These are phyloP conservation scores for Decorospora gaudefroyi DNA, from an alignment of 2,329 filamentous ascomycete species.

Conservation along the genomic window DNA sequence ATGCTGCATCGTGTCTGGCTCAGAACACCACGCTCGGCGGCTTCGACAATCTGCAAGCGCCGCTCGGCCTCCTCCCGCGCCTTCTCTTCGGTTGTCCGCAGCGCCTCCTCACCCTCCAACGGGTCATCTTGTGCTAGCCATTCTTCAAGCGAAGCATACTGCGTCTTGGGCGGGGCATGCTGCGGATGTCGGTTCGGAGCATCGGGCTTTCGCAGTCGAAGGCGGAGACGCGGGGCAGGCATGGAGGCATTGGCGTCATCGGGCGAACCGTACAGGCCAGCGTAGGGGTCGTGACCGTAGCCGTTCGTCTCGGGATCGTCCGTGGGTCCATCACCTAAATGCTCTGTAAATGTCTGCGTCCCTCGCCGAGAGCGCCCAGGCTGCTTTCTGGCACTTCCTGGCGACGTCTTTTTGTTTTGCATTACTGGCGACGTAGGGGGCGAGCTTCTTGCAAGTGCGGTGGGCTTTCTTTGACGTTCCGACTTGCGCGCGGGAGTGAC, in stretches of 20 bases:
- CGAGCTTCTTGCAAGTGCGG: constrained; percentile 21
- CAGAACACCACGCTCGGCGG: constrained; percentile 75
- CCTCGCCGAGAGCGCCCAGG: constrained; percentile 30
- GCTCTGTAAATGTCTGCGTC: constrained; percentile 25
- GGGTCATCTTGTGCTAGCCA: constrained; percentile 63
- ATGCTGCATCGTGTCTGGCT: constrained; percentile 71
- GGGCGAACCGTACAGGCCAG: constrained; percentile 26
- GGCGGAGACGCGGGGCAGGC: constrained; percentile 47
- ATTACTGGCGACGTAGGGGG: constrained; percentile 26
- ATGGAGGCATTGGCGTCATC: constrained; percentile 27
- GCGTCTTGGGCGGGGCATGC: constrained; percentile 53
- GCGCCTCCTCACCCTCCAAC: constrained; percentile 50
- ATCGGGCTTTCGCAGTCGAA: constrained; percentile 58
- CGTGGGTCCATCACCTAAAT: constrained; percentile 14
- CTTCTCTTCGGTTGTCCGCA: constrained; percentile 40
- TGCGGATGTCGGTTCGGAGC: constrained; percentile 58
- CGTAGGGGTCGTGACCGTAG: constrained; percentile 25
- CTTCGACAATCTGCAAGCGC: constrained; percentile 72
- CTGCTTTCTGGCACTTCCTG: constrained; percentile 28
- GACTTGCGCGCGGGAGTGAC: constrained; percentile 41
- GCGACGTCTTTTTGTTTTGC: constrained; percentile 22
- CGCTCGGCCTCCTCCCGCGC: constrained; percentile 66
- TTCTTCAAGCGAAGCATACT: constrained; percentile 62
- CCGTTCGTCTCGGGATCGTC: constrained; percentile 20
- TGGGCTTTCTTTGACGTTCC: constrained; percentile 38